These are phyloP conservation scores for Lachnellula suecica DNA, from an alignment of 2,329 filamentous ascomycete species.

Conservation along the genomic window DNA sequence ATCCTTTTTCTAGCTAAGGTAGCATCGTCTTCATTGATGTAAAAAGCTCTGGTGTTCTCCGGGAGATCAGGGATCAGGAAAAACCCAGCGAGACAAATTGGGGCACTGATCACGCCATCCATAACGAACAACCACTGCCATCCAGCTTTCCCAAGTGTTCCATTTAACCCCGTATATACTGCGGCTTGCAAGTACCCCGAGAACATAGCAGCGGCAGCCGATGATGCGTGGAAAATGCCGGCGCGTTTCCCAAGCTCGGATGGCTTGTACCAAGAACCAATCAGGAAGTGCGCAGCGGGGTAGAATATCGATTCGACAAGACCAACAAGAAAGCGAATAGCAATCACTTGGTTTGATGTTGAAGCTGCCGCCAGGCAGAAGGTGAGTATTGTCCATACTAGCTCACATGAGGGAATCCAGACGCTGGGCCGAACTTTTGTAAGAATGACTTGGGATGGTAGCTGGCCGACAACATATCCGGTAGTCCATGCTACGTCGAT, in stretches of 20 bases:
- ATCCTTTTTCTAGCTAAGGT: slow-evolving; percentile 24
- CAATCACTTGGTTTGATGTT: slow-evolving; percentile 33
- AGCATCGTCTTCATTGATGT: slow-evolving; percentile 20
- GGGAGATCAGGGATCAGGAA: slow-evolving; percentile 29
- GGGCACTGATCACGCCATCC: slow-evolving; percentile 38
- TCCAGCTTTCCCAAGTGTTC: slow-evolving; percentile 36
- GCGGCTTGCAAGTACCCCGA: slow-evolving; percentile 44
- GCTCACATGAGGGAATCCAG: slow-evolving; percentile 43
- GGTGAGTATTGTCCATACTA: slow-evolving; percentile 35
- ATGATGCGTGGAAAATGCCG: slow-evolving; percentile 40
- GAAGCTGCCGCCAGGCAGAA: slow-evolving; percentile 39
- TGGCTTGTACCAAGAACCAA: slow-evolving; percentile 46
- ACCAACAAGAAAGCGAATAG: slow-evolving; percentile 45
- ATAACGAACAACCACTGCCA: slow-evolving; percentile 49
- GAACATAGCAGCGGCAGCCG: slow-evolving; percentile 41
- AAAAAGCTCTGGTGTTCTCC: slow-evolving; percentile 28
- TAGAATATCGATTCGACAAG: slow-evolving; percentile 27
- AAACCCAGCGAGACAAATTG: slow-evolving; percentile 31
- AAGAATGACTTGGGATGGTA: slow-evolving; percentile 39
- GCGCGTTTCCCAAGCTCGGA: slow-evolving; percentile 43
- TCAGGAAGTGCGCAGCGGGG: slow-evolving; percentile 26
- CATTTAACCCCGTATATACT: slow-evolving; percentile 40
- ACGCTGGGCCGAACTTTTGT: slow-evolving; percentile 42
- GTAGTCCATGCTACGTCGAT: slow-evolving; percentile 45
- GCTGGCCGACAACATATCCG: slow-evolving; percentile 54